Evolutionary conservation across 768 basidiomycete species (phyloP).

Genomic region (Leucogyrophana mollusca): DNA sequence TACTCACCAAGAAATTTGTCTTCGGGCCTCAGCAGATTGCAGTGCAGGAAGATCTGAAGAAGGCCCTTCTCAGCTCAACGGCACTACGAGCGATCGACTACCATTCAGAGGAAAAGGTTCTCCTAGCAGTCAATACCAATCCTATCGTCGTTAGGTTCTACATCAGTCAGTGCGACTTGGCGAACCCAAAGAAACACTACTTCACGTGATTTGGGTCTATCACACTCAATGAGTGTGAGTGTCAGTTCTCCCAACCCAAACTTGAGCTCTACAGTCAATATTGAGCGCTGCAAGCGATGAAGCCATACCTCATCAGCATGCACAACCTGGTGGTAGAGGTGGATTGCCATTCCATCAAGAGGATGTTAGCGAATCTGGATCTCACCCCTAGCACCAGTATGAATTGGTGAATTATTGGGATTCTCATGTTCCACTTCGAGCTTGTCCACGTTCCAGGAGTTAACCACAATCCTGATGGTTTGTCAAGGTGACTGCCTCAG

Average conservation of each 20-base stretch:
- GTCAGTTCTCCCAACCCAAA: constrained; percentile 16
- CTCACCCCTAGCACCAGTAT: constrained; percentile 23
- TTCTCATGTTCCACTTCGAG: constrained; percentile 26
- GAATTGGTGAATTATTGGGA: constrained; percentile 24
- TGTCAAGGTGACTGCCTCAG: constrained; percentile 18
- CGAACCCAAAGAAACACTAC: too few species aligned
- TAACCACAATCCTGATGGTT: constrained; percentile 24
- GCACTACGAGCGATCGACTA: too few species aligned
- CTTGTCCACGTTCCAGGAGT: constrained; percentile 26
- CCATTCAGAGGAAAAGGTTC: too few species aligned
- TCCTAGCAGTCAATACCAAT: too few species aligned
- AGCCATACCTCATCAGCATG: constrained; percentile 16
- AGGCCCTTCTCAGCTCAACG: too few species aligned
- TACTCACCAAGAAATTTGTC: too few species aligned
- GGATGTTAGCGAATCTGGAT: constrained; percentile 31
- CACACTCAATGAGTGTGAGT: constrained; percentile 24
- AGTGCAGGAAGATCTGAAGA: too few species aligned
- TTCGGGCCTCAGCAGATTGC: too few species aligned
- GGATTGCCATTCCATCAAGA: constrained; percentile 25
- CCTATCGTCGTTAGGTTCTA: too few species aligned
- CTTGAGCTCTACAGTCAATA: constrained; percentile 27
- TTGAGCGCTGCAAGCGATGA: constrained; percentile 14
- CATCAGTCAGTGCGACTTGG: too few species aligned
- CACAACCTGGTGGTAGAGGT: constrained; percentile 19
- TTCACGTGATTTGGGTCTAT: constrained; percentile 36